phyloP scores from a whole-genome alignment of 371 early-diverging fungal species.

The Apophysomyces sp. region DNA sequence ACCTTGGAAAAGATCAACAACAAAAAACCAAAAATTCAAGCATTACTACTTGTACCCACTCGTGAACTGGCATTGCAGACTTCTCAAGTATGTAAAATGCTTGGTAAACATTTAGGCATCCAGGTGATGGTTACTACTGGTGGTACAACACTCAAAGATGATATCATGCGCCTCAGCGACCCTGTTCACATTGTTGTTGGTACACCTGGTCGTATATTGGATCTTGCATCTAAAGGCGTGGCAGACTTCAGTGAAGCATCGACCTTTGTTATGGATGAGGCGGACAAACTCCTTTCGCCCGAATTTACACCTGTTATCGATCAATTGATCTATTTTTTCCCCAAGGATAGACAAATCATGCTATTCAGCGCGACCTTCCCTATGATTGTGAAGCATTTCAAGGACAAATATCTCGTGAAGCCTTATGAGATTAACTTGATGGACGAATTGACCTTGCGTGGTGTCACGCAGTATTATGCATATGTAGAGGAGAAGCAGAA shows the following conservation, averaged over 20 bases:
- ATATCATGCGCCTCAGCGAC: conserved; percentile 92
- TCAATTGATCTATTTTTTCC: conserved; percentile 84
- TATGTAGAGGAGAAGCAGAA: conserved; percentile 98
- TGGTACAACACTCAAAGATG: conserved; percentile 97
- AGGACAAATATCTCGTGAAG: conserved; percentile 90
- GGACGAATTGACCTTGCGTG: conserved; percentile 97
- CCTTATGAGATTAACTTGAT: conserved; percentile 98
- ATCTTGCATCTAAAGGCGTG: conserved; percentile 88
- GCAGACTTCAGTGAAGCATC: conserved; percentile 85
- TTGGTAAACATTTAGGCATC: conserved; percentile 91
- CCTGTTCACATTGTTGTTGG: conserved; percentile 95
- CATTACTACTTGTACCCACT: conserved; percentile 93
- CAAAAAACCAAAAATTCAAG: conserved; percentile 79
- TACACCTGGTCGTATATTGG: conserved; percentile 98
- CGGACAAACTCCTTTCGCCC: conserved; percentile 96
- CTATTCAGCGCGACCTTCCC: conserved; percentile 99
- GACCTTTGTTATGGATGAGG: conserved; percentile 98
- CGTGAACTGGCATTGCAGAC: conserved; percentile 97
- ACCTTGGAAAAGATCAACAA: conserved; percentile 91
- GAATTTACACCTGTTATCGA: conserved; percentile 98
- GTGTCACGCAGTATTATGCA: conserved; percentile 99
- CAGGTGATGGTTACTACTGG: conserved; percentile 98
- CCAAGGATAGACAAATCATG: conserved; percentile 90
- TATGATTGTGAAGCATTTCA: conserved; percentile 92
- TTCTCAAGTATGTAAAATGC: conserved; percentile 90